Evolutionary conservation across 2,329 filamentous ascomycete species (phyloP), one percentile per base, ranked within the genome.

Genomic region (Fusarium sp.): DNA sequence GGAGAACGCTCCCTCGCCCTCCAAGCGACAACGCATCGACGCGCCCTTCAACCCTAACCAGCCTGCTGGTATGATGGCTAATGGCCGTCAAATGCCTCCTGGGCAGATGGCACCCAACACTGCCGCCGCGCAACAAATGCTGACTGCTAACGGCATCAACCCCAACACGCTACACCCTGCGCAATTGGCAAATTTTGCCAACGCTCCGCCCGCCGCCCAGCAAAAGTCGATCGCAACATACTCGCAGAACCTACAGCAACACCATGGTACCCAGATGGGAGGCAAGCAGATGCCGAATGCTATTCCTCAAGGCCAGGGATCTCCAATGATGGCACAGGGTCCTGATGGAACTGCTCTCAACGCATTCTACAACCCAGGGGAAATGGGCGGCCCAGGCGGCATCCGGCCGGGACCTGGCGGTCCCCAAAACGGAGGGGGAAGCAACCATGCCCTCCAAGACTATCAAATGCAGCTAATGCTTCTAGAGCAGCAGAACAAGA

Each of bases 401-500:
- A 91, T 93, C 83, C 86, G 91, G 58, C 80, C 82, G 34, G 85
- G 81, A 42, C 82, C 84, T 28, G 84, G 81, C 41, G 83, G 80
- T 60, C 80, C 79, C 34, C 84, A 85, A 69, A 81, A 80, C 18
- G 84, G 80, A 66, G 85, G 79, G 16, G 80, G 80, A 34, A 92
- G 90, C 80, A 95, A 93, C 77, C 92, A 94, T 78, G 92, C 92
- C 23, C 84, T 95, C 47, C 92, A 94, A 79, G 92, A 96, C 78
- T 95, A 95, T 75, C 92, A 95, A 82, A 94, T 94, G 92, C 92
- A 95, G 78, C 82, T 95, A 77, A 95, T 94, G 92, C 82, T 94
- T 51, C 86, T 95, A 18, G 92, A 95, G 80, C 92, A 94, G 80
- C 92, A 95, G 80, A 95, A 95, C 75, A 95, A 94, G 85, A 94